Conservation (phyloP, 2,329 filamentous ascomycete genomes). For the Fusarium pseudocircinatum region DNA sequence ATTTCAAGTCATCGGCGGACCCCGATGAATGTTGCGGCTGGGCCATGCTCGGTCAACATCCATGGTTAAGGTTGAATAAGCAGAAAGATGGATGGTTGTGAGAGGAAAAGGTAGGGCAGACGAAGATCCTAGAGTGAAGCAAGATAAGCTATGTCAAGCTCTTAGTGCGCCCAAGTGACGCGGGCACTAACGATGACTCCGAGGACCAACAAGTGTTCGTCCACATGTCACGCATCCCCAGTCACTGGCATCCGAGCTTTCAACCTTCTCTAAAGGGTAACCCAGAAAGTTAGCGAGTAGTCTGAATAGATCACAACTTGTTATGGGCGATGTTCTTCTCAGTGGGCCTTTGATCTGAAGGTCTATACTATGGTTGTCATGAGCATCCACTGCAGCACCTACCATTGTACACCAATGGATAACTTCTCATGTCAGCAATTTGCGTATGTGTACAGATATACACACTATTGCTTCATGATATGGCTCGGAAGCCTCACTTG, state of each 20-base stretch:
- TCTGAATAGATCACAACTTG: neutral
- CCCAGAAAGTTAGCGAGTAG: neutral
- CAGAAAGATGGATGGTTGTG: neutral
- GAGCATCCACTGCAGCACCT: neutral
- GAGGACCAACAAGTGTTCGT: neutral
- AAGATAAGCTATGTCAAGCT: constrained; percentile 26
- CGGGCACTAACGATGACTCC: constrained; percentile 10
- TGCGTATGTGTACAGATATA: neutral
- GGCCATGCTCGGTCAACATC: constrained; percentile 36
- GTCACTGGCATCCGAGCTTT: neutral
- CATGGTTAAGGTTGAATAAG: constrained; percentile 15
- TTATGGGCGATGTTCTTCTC: neutral
- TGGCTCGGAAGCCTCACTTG: constrained; percentile 8
- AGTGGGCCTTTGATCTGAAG: neutral
- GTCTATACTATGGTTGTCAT: neutral
- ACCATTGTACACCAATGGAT: too few relatives aligned
- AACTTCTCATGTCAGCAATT: neutral
- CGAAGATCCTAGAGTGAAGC: constrained; percentile 13
- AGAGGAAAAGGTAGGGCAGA: constrained; percentile 11
- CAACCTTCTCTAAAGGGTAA: neutral
- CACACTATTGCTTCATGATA: neutral
- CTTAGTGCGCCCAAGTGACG: constrained; percentile 30
- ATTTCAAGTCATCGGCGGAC: constrained; percentile 27
- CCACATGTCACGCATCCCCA: constrained; percentile 5
- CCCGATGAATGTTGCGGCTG: constrained; percentile 41